A percentile compares a stretch with the other conserved stretches of the same genome.
Evolutionary conservation across 2,329 filamentous ascomycete species (phyloP).

Genomic region (Lasiodiplodia sp.): DNA sequence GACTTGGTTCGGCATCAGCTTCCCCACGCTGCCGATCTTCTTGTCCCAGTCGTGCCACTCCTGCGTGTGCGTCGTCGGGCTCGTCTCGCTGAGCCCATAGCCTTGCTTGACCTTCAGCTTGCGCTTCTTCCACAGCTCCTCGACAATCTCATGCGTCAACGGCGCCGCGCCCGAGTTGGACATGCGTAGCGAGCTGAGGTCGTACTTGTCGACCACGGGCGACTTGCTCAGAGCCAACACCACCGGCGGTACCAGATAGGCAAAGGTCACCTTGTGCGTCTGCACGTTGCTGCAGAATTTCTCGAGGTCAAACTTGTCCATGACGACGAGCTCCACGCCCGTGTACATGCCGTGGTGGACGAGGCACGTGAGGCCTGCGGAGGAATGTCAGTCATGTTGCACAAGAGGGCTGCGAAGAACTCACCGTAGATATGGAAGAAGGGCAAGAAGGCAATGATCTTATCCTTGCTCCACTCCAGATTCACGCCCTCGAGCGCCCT

Average conservation of each 20-base stretch:
- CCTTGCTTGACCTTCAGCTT: conserved; percentile 87
- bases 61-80: conserved; percentile 78
- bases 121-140: conserved; percentile 75
- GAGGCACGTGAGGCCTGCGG: conserved; percentile 71
- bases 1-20: conserved; percentile 77
- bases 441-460: conserved; percentile 78
- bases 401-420: conserved; percentile 34
- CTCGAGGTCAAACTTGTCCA: conserved; percentile 83
- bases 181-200: conserved; percentile 80
- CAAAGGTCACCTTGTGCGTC: conserved; percentile 75
- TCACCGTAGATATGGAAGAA: conserved; percentile 91
- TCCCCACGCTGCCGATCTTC: conserved; percentile 79
- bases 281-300: conserved; percentile 80
- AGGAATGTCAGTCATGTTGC: background rate
- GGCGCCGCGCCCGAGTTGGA: conserved; percentile 89
- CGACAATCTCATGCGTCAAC: conserved; percentile 79
- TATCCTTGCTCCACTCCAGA: conserved; percentile 70
- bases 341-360: conserved; percentile 72
- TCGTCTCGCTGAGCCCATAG: conserved; percentile 89
- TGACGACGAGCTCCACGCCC: conserved; percentile 72
- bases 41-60: conserved; percentile 77
- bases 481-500: conserved; percentile 51
- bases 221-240: conserved; percentile 81
- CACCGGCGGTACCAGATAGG: conserved; percentile 85
- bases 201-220: conserved; percentile 78